These are phyloP conservation scores for Nicotiana knightiana DNA, from an alignment of 257 asterid species.

Conservation along the genomic window DNA sequence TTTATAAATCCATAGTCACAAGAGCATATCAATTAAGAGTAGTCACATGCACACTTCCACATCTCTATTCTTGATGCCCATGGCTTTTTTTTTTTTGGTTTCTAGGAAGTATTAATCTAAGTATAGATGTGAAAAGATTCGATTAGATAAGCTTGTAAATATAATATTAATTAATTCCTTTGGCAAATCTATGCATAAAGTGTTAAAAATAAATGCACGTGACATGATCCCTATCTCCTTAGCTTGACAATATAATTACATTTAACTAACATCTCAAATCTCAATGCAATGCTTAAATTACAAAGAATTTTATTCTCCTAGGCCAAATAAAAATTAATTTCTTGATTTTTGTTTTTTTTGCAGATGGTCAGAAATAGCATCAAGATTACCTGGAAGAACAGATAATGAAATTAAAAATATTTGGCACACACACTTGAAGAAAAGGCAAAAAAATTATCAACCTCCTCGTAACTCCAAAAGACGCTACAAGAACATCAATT, in stretches of 20 bases:
- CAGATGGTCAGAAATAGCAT: constrained; percentile 5
- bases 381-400: neutral
- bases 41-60: neutral
- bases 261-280: neutral
- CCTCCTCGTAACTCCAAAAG: neutral
- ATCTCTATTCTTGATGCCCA: neutral
- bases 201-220: neutral
- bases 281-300: neutral
- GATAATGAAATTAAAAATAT: constrained; percentile 4
- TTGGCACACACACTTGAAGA: neutral
- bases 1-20: too few relatives aligned
- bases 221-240: neutral
- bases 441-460: neutral
- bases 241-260: neutral
- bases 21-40: too few relatives aligned
- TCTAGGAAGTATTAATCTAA: neutral
- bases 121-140: neutral
- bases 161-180: neutral
- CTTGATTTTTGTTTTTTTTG: neutral
- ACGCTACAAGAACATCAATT: neutral
- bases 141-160: neutral
- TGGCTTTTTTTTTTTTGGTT: neutral
- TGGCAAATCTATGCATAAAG: neutral
- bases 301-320: neutral
- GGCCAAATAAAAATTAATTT: neutral